phyloP scores from a whole-genome alignment of 1,284 basidiomycete species.

The Tetrapyrgos nigripes region DNA sequence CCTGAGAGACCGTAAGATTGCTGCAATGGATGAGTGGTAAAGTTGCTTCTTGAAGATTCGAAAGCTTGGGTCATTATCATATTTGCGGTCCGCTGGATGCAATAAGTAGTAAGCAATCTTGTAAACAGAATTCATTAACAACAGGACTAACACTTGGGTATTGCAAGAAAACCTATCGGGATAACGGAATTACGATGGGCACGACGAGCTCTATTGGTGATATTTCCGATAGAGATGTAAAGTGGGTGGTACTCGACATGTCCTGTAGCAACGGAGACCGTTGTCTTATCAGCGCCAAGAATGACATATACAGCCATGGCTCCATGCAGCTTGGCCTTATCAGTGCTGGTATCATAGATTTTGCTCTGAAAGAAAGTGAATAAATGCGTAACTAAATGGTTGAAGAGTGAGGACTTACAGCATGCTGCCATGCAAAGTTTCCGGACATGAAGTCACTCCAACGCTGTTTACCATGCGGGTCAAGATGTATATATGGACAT shows the following conservation, averaged over 20 bases:
- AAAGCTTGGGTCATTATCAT: too few species aligned
- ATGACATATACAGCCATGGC: slow-evolving; percentile 38
- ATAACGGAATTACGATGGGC: slow-evolving; percentile 28
- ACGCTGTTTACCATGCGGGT: too few species aligned
- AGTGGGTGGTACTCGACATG: too few species aligned
- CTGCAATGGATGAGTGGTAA: too few species aligned
- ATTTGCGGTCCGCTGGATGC: too few species aligned
- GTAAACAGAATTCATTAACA: slow-evolving; percentile 14
- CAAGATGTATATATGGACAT: too few species aligned
- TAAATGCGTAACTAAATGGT: background rate
- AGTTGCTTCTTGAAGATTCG: too few species aligned
- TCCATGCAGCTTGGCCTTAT: slow-evolving; percentile 23
- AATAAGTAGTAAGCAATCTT: too few species aligned
- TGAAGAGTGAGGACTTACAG: slow-evolving; percentile 15
- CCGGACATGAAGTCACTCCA: too few species aligned
- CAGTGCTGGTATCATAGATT: slow-evolving; percentile 20
- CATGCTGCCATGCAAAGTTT: slow-evolving; percentile 32
- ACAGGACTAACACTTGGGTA: slow-evolving; percentile 27
- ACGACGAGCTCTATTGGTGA: slow-evolving; percentile 25
- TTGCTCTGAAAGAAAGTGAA: background rate
- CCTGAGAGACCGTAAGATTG: too few species aligned
- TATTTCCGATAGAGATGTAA: slow-evolving; percentile 31
- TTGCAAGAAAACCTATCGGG: slow-evolving; percentile 30
- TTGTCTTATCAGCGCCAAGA: slow-evolving; percentile 43
- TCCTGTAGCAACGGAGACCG: slow-evolving; percentile 40